phyloP scores from a whole-genome alignment of 1,284 basidiomycete genomes.

The Hymenochaete sp. region DNA sequence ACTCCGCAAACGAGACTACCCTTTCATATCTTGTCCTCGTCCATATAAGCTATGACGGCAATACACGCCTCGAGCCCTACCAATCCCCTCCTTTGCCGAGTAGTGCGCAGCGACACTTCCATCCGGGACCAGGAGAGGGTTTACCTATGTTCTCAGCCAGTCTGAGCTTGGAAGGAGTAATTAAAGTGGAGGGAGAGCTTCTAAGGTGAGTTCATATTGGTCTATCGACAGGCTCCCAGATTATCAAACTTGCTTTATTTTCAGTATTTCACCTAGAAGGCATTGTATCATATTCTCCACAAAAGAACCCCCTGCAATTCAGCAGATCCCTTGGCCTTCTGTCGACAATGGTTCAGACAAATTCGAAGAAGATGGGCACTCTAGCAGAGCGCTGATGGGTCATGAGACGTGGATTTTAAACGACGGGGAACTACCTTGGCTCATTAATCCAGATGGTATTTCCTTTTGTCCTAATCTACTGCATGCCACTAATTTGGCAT shows the following conservation, averaged over 20 bases:
- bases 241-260: constrained; percentile 6
- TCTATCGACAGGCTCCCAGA: constrained; percentile 21
- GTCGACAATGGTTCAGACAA: constrained; percentile 35
- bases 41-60: constrained; percentile 51
- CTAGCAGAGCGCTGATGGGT: constrained; percentile 25
- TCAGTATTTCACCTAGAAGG: constrained; percentile 64
- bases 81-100: constrained; percentile 42
- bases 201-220: constrained; percentile 42
- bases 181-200: constrained; percentile 68
- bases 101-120: constrained; percentile 55
- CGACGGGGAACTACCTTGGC: constrained; percentile 64
- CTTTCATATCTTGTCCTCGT: constrained; percentile 74
- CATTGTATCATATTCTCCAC: constrained; percentile 66
- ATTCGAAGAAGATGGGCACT: constrained; percentile 23
- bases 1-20: constrained; percentile 46
- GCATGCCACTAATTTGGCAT: background rate
- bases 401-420: constrained; percentile 69
- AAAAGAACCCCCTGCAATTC: constrained; percentile 57
- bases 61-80: constrained; percentile 41
- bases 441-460: constrained; percentile 59
- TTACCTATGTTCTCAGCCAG: constrained; percentile 53
- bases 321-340: constrained; percentile 73
- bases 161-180: constrained; percentile 74
- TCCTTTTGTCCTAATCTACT: background rate
- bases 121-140: constrained; percentile 74